Evolutionary conservation across 768 basidiomycete species (phyloP).

Genomic region (Erythrobasidium yunnanense): DNA sequence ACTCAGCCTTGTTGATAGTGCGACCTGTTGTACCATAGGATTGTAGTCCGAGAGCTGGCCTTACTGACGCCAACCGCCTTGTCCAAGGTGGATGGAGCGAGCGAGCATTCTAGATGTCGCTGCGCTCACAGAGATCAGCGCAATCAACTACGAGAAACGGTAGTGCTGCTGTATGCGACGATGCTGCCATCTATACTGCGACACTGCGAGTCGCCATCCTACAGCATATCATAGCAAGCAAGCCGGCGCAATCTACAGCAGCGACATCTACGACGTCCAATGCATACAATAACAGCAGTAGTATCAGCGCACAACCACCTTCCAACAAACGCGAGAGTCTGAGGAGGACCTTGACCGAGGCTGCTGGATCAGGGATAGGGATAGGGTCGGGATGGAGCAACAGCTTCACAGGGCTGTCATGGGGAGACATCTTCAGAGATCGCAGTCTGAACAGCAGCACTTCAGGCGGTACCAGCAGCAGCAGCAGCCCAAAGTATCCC

Average conservation of each 20-base stretch:
- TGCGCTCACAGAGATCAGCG: conserved; percentile 13
- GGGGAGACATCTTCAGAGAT: background rate
- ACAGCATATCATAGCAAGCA: conserved; percentile 26
- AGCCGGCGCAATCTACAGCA: conserved; percentile 7
- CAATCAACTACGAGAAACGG: background rate
- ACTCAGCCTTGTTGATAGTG: too few relatives aligned
- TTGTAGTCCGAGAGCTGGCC: too few relatives aligned
- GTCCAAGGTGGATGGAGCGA: too few relatives aligned
- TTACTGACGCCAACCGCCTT: too few relatives aligned
- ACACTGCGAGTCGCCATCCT: conserved; percentile 31
- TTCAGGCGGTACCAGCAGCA: background rate
- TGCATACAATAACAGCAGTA: background rate
- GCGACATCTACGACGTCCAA: background rate
- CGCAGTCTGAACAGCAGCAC: background rate
- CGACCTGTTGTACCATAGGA: too few relatives aligned
- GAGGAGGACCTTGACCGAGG: background rate
- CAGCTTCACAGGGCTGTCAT: background rate
- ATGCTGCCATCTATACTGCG: conserved; percentile 31
- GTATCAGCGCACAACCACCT: background rate
- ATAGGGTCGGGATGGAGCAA: background rate
- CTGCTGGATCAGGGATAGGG: background rate
- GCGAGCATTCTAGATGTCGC: conserved; percentile 1
- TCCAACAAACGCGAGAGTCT: background rate
- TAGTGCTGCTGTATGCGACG: background rate
- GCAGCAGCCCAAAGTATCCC: conserved; percentile 53